phyloP scores from a whole-genome alignment of 2,329 filamentous ascomycete species.

The Ceratocystis destructans region DNA sequence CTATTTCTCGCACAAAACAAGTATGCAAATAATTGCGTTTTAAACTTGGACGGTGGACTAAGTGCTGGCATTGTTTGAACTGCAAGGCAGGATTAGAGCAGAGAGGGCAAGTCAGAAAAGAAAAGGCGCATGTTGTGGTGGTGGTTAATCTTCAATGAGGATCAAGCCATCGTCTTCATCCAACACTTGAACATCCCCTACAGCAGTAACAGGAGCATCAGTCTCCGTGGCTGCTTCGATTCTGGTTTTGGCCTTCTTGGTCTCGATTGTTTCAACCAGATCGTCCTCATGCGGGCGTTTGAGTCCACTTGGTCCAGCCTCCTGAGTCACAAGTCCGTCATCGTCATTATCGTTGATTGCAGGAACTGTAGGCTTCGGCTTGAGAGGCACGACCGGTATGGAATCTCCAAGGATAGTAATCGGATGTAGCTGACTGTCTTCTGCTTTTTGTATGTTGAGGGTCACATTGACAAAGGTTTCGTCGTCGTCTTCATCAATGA shows the following conservation, averaged over 20 bases:
- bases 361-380: slow-evolving; percentile 30
- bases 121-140: not conserved
- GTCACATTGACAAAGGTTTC: slow-evolving; percentile 67
- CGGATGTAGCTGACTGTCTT: slow-evolving; percentile 19
- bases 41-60: slow-evolving; percentile 75
- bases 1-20: slow-evolving; percentile 62
- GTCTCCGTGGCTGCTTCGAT: not conserved
- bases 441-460: slow-evolving; percentile 46
- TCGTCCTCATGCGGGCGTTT: slow-evolving; percentile 34
- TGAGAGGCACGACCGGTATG: slow-evolving; percentile 38
- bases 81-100: not conserved
- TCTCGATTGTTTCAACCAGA: slow-evolving; percentile 22
- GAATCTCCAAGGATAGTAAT: slow-evolving; percentile 6
- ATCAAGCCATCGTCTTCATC: slow-evolving; percentile 31
- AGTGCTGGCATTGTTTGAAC: slow-evolving; percentile 43
- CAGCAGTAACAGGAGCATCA: not conserved
- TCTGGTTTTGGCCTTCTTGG: slow-evolving; percentile 37
- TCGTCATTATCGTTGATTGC: slow-evolving; percentile 30
- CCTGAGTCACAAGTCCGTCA: slow-evolving; percentile 22
- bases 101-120: not conserved
- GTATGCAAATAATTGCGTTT: slow-evolving; percentile 75
- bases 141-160: slow-evolving; percentile 31
- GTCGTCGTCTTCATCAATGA: slow-evolving; percentile 71
- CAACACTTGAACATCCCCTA: slow-evolving; percentile 21
- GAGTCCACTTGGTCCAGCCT: slow-evolving; percentile 20